Evolutionary conservation across 129 eudicot genomes (phyloP).

Genomic region (Dittrichia graveolens): DNA sequence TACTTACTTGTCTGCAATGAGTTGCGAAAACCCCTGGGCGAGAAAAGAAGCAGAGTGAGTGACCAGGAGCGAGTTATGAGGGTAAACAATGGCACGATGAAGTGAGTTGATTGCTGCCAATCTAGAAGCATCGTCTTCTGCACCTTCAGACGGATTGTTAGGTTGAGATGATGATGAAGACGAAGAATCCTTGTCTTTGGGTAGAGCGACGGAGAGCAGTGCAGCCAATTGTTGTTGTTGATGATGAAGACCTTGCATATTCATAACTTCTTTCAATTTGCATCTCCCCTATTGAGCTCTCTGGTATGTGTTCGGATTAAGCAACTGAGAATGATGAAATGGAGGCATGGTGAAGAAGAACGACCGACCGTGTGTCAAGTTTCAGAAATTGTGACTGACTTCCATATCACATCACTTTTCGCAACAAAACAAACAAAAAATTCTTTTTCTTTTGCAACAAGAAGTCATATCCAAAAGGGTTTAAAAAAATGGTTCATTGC

Average conservation of each 20-base stretch:
- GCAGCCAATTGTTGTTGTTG: constrained; percentile 90
- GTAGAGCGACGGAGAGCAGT: constrained; percentile 81
- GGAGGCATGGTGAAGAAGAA: constrained; percentile 6
- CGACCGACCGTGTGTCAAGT: background rate
- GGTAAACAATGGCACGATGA: constrained; percentile 77
- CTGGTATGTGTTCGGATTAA: constrained; percentile 28
- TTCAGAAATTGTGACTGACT: background rate
- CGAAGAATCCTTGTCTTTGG: constrained; percentile 49
- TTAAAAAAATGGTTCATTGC: too few species aligned
- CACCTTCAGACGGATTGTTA: constrained; percentile 34
- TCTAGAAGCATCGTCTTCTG: constrained; percentile 59
- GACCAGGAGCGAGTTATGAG: constrained; percentile 84
- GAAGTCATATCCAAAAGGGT: too few species aligned
- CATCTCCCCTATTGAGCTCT: constrained; percentile 42
- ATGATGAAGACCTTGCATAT: constrained; percentile 94
- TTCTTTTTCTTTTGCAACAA: too few species aligned
- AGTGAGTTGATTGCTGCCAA: constrained; percentile 73
- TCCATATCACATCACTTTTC: background rate
- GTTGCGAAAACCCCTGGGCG: constrained; percentile 86
- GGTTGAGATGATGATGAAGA: constrained; percentile 34
- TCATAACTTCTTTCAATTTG: constrained; percentile 33
- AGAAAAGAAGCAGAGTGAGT: constrained; percentile 90
- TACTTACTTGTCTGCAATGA: constrained; percentile 75
- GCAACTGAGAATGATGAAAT: constrained; percentile 20
- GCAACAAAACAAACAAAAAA: background rate